These are phyloP conservation scores for Rosa hybrid DNA, from an alignment of 331 rosid species.

Conservation along the genomic window DNA sequence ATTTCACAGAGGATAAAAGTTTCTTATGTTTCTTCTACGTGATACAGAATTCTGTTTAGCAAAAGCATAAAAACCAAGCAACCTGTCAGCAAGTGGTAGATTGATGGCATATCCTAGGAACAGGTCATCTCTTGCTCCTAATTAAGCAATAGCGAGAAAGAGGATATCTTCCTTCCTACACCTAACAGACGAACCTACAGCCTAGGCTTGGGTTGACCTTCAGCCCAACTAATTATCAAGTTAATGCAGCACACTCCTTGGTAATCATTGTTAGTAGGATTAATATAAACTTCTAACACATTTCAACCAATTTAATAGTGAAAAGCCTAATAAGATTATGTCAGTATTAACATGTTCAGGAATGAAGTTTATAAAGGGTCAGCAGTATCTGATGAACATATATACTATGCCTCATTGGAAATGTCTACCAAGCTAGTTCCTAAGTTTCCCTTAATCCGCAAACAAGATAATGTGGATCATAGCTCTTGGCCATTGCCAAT, in stretches of 20 bases:
- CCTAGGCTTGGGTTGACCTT: neutral
- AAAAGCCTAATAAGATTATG: neutral
- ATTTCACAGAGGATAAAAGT: neutral
- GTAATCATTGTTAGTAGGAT: neutral
- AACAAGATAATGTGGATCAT: neutral
- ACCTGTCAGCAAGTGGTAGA: neutral
- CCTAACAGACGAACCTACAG: neutral
- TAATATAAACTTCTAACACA: neutral
- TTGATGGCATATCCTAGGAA: neutral
- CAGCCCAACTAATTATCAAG: neutral
- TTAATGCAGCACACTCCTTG: neutral
- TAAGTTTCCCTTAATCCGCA: neutral
- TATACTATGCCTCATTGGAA: neutral
- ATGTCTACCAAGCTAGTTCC: neutral
- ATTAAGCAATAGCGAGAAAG: neutral
- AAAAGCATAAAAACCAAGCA: neutral
- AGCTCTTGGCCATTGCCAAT: neutral
- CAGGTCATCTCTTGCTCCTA: neutral
- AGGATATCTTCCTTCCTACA: neutral
- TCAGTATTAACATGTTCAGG: neutral
- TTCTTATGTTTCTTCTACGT: neutral
- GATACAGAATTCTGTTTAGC: neutral
- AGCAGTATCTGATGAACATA: neutral
- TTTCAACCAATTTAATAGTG: neutral
- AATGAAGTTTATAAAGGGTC: neutral